Evolutionary conservation across 768 basidiomycete genomes (phyloP).

Genomic region (Inosperma sp.): DNA sequence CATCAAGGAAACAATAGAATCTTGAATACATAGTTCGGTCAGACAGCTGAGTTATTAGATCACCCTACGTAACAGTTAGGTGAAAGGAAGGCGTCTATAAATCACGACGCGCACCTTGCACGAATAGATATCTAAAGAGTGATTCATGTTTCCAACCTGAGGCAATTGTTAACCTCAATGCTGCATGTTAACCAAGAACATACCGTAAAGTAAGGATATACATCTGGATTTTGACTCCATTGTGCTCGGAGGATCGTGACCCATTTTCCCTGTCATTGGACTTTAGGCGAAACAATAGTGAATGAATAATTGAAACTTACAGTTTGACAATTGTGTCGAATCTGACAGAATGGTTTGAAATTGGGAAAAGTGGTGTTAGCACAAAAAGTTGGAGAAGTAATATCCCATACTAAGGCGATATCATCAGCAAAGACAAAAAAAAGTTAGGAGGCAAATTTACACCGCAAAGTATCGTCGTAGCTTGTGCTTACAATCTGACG

Average conservation of each 20-base stretch:
- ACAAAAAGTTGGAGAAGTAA: conserved; percentile 48
- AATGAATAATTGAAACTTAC: conserved; percentile 36
- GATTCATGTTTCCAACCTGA: conserved; percentile 76
- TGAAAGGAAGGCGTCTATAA: background rate
- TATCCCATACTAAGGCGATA: conserved; percentile 64
- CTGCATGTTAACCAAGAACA: conserved; percentile 16
- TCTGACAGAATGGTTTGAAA: conserved; percentile 57
- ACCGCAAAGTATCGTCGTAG: conserved; percentile 72
- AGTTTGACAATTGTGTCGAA: conserved; percentile 77
- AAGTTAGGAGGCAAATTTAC: conserved; percentile 39
- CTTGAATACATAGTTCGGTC: conserved; percentile 49
- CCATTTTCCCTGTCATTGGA: conserved; percentile 64
- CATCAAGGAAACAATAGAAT: background rate
- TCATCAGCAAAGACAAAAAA: background rate
- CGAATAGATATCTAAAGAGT: conserved; percentile 69
- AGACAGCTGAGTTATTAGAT: conserved; percentile 57
- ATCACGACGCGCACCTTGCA: conserved; percentile 49
- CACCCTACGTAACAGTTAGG: conserved; percentile 46
- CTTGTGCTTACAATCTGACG: conserved; percentile 77
- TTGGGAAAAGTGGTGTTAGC: conserved; percentile 48
- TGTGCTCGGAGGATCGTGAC: conserved; percentile 70
- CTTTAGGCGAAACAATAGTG: background rate
- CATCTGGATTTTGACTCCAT: conserved; percentile 75
- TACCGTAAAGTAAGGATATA: conserved; percentile 81
- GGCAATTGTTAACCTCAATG: background rate